Evolutionary conservation across 2,329 filamentous ascomycete species (phyloP), one percentile per base, ranked within the genome.

Genomic region (Sclerotinia sclerotiorum): DNA sequence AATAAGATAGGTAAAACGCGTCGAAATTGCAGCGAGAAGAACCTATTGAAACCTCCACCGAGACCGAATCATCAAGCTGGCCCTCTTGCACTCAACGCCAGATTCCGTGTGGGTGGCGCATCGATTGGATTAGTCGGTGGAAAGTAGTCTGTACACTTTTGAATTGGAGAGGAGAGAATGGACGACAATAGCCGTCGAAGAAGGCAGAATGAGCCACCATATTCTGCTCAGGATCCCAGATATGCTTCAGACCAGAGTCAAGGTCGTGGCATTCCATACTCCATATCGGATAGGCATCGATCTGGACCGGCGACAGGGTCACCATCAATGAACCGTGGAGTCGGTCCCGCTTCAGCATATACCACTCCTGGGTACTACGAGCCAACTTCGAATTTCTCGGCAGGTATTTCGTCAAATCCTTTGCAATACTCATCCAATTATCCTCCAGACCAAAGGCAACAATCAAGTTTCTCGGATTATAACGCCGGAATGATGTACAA

Each of bases 401-500:
- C 72, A 11, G 69, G 72, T 24, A 65, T 78, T n/a, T 71, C 76
- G 39, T 49, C 73, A 60, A 76, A 78, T 73, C 82, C 87, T 29
- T 62, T 75, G 44, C 76, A 75, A 60, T 78, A 76, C 58, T 75
- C 74, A 32, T 60, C 73, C 35, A 71, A 67, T 46, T 77, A 76
- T 65, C 51, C 70, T 69, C 85, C 88, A 73, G 87, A 88, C 70
- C 83, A 85, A 73, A 83, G 85, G 55, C 79, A 79, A 79, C 79
- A 84, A 71, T 84, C 84, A 74, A 79, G 79, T 73, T 88, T 87
- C 75, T 79, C 81, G 79, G 82, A 74, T 78, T 90, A 86, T 82
- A 88, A 82, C 75, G 80, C 88, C 66, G 86, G 87, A 72, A 88
- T 94, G 82, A 89, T 95, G 85, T 96, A 96, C 83, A 89, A 95